These are phyloP conservation scores for Penicillium dipodomyicola DNA, from an alignment of 495 filamentous ascomycete genomes.

Conservation along the genomic window DNA sequence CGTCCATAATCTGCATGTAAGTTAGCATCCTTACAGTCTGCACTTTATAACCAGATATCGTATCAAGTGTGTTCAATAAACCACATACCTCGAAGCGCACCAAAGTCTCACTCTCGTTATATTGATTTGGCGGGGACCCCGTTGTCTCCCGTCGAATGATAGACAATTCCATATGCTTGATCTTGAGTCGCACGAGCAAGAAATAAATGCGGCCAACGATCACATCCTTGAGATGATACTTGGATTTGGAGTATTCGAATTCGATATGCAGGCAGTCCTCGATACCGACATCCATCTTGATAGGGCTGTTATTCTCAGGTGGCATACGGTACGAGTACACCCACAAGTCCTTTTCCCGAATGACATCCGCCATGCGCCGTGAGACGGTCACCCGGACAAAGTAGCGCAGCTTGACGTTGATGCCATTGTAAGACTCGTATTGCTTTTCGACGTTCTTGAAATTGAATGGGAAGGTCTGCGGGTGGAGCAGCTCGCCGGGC, in stretches of 20 bases:
- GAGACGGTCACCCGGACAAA: slow-evolving; percentile 97
- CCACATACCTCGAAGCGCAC: slow-evolving; percentile 87
- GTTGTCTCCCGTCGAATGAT: slow-evolving; percentile 98
- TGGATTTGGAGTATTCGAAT: slow-evolving; percentile 98
- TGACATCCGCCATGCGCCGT: slow-evolving; percentile 93
- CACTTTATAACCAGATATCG: not conserved
- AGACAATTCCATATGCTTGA: slow-evolving; percentile 99
- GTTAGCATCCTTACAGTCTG: slow-evolving; percentile 20
- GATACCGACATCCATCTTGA: slow-evolving; percentile 99
- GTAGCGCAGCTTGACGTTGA: slow-evolving; percentile 98
- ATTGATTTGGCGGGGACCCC: slow-evolving; percentile 98
- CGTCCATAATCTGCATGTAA: slow-evolving; percentile 85
- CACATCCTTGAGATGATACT: slow-evolving; percentile 99
- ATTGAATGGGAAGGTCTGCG: slow-evolving; percentile 98
- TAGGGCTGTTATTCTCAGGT: slow-evolving; percentile 94
- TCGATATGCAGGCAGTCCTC: slow-evolving; percentile 99
- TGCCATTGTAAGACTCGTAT: slow-evolving; percentile 99
- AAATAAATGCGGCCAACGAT: slow-evolving; percentile 99
- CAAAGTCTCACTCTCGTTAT: slow-evolving; percentile 98
- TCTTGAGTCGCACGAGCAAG: slow-evolving; percentile 94
- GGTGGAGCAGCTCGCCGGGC: slow-evolving; percentile 95
- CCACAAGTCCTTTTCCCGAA: slow-evolving; percentile 99
- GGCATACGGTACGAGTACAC: slow-evolving; percentile 98
- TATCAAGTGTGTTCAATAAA: not conserved
- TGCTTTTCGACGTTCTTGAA: slow-evolving; percentile 99